Percentiles rank a stretch among this genome's conserved stretches.
Evolutionary conservation across 2,329 filamentous ascomycete genomes (phyloP).

Genomic region (Penicillium corylophilum): DNA sequence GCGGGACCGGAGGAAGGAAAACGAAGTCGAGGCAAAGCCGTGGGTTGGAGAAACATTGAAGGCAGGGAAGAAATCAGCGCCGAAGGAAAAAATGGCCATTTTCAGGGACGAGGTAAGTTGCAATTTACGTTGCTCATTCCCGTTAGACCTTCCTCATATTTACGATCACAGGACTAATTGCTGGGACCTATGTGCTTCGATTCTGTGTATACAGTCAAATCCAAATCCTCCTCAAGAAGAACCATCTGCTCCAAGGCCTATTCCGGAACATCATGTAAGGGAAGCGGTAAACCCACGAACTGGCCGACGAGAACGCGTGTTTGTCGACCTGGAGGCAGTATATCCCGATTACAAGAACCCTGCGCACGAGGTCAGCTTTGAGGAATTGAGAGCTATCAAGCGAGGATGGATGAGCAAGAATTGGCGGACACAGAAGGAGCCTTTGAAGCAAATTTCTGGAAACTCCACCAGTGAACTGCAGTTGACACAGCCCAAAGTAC

Average conservation of each 20-base stretch:
- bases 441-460: slow-evolving; percentile 56
- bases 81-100: slow-evolving; percentile 77
- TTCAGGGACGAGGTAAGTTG: slow-evolving; percentile 93
- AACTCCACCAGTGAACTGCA: slow-evolving; percentile 29
- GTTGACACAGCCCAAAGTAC: slow-evolving; percentile 16
- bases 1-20: slow-evolving; percentile 90
- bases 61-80: slow-evolving; percentile 76
- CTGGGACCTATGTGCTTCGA: slow-evolving; percentile 45
- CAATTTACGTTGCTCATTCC: slow-evolving; percentile 32
- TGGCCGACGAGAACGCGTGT: slow-evolving; percentile 81
- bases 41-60: slow-evolving; percentile 92
- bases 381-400: slow-evolving; percentile 79
- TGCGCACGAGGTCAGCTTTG: slow-evolving; percentile 79
- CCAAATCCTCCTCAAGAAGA: slow-evolving; percentile 40
- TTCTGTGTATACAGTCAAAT: slow-evolving; percentile 55
- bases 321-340: slow-evolving; percentile 79
- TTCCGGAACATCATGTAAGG: slow-evolving; percentile 73
- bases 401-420: slow-evolving; percentile 64
- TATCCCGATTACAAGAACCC: slow-evolving; percentile 75
- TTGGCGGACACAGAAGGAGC: slow-evolving; percentile 50
- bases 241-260: slow-evolving; percentile 51
- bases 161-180: slow-evolving; percentile 97
- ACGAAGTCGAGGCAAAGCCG: slow-evolving; percentile 77
- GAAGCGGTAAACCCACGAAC: slow-evolving; percentile 78
- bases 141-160: slow-evolving; percentile 63